phyloP scores from a whole-genome alignment of 148 eudicot species.

The Vaccinium darrowii region DNA sequence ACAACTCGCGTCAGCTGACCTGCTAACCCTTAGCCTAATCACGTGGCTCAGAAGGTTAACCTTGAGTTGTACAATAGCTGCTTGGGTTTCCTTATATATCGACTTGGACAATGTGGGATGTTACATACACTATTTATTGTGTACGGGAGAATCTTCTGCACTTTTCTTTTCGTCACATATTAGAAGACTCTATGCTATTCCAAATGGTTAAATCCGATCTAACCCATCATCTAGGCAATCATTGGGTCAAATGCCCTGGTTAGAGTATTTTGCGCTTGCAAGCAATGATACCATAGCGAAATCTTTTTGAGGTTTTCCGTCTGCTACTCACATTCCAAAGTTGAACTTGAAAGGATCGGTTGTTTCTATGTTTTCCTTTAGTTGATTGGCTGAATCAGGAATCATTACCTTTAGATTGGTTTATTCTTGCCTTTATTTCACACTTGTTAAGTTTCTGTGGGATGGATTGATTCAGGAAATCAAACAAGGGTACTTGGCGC shows the following conservation, averaged over 20 bases:
- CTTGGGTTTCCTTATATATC: no score
- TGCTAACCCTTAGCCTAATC: no score
- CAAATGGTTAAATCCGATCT: background rate
- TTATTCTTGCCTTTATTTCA: background rate
- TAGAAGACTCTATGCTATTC: background rate
- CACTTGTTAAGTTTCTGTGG: background rate
- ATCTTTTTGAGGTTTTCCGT: background rate
- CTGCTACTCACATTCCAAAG: background rate
- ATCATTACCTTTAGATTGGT: background rate
- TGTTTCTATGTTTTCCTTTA: background rate
- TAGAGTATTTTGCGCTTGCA: background rate
- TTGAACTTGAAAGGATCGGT: background rate
- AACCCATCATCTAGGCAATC: background rate
- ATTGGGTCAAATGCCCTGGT: background rate
- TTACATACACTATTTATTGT: background rate
- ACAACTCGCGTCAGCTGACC: no score
- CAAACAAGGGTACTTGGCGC: constrained; percentile 54
- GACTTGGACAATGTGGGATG: no score
- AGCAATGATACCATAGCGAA: background rate
- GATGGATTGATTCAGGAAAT: constrained; percentile 35
- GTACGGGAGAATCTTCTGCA: background rate
- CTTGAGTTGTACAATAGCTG: no score
- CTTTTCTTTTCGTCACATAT: background rate
- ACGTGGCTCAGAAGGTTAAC: no score
- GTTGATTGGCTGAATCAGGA: background rate